A percentile compares a stretch with the other conserved stretches of the same genome.
Conservation (phyloP, 2,329 filamentous ascomycete species). For the Colletotrichum sojae region DNA sequence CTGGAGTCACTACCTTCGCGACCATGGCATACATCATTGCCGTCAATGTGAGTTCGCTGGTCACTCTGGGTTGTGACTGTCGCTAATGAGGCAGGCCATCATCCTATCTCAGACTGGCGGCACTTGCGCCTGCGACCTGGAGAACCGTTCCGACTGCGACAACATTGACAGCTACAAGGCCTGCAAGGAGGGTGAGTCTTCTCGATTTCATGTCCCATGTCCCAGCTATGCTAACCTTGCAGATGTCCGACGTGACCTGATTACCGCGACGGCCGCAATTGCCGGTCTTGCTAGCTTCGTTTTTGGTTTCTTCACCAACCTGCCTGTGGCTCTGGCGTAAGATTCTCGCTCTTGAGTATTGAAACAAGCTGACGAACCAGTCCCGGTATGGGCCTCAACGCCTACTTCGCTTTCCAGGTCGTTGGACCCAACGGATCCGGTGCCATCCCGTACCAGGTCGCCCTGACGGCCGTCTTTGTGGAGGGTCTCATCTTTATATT, state of each 20-base stretch:
- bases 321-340: constrained; percentile 83
- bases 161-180: constrained; percentile 58
- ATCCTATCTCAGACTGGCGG: constrained; percentile 84
- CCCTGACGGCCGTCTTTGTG: constrained; percentile 75
- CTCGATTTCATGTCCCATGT: neutral
- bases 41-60: constrained; percentile 66
- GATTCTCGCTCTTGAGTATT: constrained; percentile 44
- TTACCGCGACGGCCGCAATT: constrained; percentile 87
- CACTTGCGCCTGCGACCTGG: constrained; percentile 76
- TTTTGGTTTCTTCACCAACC: constrained; percentile 86
- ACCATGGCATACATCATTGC: constrained; percentile 91
- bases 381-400: constrained; percentile 77
- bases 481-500: constrained; percentile 76
- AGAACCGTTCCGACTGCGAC: constrained; percentile 62
- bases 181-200: constrained; percentile 63
- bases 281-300: constrained; percentile 80
- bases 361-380: constrained; percentile 52
- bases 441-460: constrained; percentile 69
- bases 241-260: constrained; percentile 81
- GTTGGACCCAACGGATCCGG: constrained; percentile 73
- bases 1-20: constrained; percentile 84
- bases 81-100: constrained; percentile 65
- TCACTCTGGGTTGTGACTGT: neutral
- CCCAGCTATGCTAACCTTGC: constrained; percentile 18
- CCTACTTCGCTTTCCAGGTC: constrained; percentile 78